Conservation (phyloP, 176 grass and related monocot genomes). For the Secale cereale region DNA sequence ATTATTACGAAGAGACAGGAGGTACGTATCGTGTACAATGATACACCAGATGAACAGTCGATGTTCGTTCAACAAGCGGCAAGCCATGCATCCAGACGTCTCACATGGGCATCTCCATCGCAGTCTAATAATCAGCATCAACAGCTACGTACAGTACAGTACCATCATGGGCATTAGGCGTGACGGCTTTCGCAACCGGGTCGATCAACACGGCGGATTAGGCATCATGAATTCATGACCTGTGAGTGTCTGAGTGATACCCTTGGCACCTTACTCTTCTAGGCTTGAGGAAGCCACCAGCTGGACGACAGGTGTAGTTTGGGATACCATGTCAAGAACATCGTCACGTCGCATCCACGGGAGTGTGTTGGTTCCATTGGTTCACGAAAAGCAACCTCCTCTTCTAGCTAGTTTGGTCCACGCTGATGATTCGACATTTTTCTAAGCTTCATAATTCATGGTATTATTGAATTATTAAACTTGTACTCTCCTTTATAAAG, state of each 20-base stretch:
- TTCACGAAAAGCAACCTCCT: neutral
- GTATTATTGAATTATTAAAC: neutral
- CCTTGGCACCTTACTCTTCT: neutral
- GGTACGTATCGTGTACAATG: neutral
- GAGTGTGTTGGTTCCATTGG: neutral
- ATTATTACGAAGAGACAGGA: neutral
- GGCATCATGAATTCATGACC: neutral
- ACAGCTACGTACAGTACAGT: neutral
- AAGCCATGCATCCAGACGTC: neutral
- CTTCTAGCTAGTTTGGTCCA: neutral
- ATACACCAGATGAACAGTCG: neutral
- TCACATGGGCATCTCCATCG: neutral
- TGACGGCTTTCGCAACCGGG: neutral
- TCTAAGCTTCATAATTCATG: neutral
- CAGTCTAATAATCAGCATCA: neutral
- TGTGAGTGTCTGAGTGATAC: too few species aligned
- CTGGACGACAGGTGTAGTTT: neutral
- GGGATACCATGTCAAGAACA: neutral
- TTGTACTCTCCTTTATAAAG: too few species aligned
- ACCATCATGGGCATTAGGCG: neutral
- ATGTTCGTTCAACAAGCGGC: neutral
- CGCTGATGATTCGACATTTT: neutral
- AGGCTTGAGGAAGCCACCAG: neutral
- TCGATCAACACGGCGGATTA: neutral
- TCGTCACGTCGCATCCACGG: neutral